A percentile compares a stretch with the other conserved stretches of the same genome.
phyloP scores from a whole-genome alignment of 768 basidiomycete species.

The Auricularia heimuer region DNA sequence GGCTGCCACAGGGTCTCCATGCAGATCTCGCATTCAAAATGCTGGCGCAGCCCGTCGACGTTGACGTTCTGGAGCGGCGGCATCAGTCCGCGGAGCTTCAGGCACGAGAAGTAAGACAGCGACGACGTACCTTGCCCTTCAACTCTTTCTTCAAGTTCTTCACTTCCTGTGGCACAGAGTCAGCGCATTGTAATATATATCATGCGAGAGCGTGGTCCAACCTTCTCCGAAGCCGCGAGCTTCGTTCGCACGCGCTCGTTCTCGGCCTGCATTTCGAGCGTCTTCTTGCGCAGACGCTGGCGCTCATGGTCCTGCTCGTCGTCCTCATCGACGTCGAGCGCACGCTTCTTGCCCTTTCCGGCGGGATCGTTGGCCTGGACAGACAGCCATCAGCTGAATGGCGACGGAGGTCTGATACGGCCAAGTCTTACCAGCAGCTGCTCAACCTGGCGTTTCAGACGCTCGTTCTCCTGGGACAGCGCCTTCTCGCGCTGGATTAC shows the following conservation, averaged over 20 bases:
- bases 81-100: not conserved
- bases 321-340: not conserved
- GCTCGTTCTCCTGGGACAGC: not conserved
- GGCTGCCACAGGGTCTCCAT: slow-evolving; percentile 54
- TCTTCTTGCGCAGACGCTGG: not conserved
- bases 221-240: not conserved
- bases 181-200: not conserved
- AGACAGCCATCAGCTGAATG: not conserved
- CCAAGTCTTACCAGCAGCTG: not conserved
- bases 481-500: not conserved
- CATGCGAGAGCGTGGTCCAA: not conserved
- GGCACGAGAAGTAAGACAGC: not conserved
- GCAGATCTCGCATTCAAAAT: slow-evolving; percentile 56
- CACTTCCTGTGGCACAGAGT: not conserved
- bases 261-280: not conserved
- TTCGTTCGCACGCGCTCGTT: not conserved
- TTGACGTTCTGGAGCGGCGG: not conserved
- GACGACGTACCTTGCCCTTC: not conserved
- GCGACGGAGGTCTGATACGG: not conserved
- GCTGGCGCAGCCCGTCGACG: slow-evolving; percentile 1
- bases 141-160: not conserved
- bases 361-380: not conserved
- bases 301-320: not conserved
- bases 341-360: not conserved
- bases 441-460: not conserved